Evolutionary conservation across 2,329 filamentous ascomycete genomes (phyloP).

Genomic region (Exophiala dermatitidis): DNA sequence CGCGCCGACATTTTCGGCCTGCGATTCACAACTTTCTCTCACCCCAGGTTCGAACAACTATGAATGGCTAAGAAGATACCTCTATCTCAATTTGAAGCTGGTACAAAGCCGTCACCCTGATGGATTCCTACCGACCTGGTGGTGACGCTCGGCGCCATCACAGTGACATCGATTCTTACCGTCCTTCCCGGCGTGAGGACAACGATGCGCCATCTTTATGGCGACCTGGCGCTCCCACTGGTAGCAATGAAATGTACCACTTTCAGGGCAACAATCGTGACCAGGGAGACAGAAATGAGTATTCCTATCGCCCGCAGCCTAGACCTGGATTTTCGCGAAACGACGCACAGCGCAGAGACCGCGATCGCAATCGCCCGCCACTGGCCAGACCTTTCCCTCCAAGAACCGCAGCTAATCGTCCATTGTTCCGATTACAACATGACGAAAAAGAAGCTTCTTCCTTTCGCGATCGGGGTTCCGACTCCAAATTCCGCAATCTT

Average conservation of each 20-base stretch:
- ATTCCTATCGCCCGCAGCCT: slow-evolving; percentile 3
- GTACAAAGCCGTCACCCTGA: background rate
- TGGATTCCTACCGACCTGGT: slow-evolving; percentile 11
- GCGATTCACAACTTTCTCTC: background rate
- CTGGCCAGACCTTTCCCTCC: background rate
- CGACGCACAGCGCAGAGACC: slow-evolving; percentile 3
- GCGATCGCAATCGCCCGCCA: too few species aligned
- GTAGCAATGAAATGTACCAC: slow-evolving; percentile 14
- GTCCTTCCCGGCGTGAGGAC: slow-evolving; percentile 3
- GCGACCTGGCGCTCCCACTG: background rate
- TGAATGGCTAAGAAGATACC: background rate
- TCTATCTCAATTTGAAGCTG: background rate
- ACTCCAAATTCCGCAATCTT: slow-evolving; percentile 27
- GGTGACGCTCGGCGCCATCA: background rate
- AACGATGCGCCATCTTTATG: slow-evolving; percentile 4
- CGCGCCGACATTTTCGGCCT: background rate
- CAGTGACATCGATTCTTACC: slow-evolving; percentile 11
- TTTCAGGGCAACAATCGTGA: slow-evolving; percentile 15
- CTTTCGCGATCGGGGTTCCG: slow-evolving; percentile 5
- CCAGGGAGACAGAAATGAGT: background rate
- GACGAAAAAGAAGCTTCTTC: slow-evolving; percentile 10
- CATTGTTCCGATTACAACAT: slow-evolving; percentile 16
- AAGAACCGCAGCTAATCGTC: slow-evolving; percentile 14
- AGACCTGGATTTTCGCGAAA: slow-evolving; percentile 2
- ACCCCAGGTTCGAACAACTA: background rate